phyloP scores from a whole-genome alignment of 768 basidiomycete genomes.

The Trametes meyenii region DNA sequence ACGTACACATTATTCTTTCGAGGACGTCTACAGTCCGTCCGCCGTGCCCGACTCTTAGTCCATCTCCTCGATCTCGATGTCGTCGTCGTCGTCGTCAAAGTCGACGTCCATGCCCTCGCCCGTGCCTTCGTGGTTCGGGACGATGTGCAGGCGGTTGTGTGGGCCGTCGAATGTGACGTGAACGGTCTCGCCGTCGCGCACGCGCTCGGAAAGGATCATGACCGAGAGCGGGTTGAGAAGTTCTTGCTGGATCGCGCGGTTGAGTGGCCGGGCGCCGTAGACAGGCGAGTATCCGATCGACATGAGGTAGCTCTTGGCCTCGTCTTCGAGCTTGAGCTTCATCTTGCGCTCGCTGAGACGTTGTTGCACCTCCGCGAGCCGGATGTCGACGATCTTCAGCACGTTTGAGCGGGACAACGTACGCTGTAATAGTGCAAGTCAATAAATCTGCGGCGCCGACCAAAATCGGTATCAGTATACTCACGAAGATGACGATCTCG shows the following conservation, averaged over 20 bases:
- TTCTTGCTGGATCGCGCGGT: constrained; percentile 89
- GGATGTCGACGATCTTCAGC: constrained; percentile 85
- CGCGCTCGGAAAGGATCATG: constrained; percentile 79
- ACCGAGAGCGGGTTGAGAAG: constrained; percentile 89
- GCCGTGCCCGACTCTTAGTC: constrained; percentile 38
- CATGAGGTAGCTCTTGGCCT: constrained; percentile 73
- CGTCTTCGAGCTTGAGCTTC: constrained; percentile 72
- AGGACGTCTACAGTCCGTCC: not conserved
- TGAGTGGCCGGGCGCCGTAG: constrained; percentile 93
- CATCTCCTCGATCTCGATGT: constrained; percentile 75
- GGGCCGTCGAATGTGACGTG: constrained; percentile 78
- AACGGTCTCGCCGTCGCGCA: constrained; percentile 82
- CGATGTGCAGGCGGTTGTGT: constrained; percentile 73
- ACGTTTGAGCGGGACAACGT: constrained; percentile 77
- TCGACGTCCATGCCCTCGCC: constrained; percentile 63
- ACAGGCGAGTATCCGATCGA: constrained; percentile 77
- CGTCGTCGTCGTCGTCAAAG: constrained; percentile 52
- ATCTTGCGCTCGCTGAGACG: constrained; percentile 84
- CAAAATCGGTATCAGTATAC: constrained; percentile 19
- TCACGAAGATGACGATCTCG: constrained; percentile 75
- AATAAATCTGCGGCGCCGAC: constrained; percentile 32
- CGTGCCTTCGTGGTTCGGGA: constrained; percentile 79
- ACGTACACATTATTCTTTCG: constrained; percentile 2
- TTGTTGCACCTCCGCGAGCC: constrained; percentile 82
- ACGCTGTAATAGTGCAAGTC: constrained; percentile 52